phyloP scores from a whole-genome alignment of 2,329 filamentous ascomycete genomes.

The Madurella fahalii region DNA sequence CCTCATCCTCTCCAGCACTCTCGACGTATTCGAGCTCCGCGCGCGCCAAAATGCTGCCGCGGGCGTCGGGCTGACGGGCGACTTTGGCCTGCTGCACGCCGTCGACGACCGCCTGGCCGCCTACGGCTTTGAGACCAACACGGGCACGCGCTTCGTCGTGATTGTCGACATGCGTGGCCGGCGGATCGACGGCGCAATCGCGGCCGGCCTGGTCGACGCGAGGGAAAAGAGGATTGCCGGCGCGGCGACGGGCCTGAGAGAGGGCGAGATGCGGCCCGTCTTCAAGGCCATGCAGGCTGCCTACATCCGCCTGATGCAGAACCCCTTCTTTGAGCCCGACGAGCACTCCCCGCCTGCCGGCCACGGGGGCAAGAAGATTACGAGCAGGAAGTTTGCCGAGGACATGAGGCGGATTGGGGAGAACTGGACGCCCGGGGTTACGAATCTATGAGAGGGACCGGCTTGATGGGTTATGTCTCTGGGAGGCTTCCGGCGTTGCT shows the following conservation, averaged over 20 bases:
- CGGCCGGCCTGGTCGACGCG: constrained; percentile 14
- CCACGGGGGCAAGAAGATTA: constrained; percentile 64
- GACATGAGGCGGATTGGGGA: constrained; percentile 86
- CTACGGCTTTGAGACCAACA: constrained; percentile 97
- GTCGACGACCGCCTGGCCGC: constrained; percentile 89
- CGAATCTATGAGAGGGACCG: constrained; percentile 45
- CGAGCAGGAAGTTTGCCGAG: constrained; percentile 71
- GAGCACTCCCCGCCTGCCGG: constrained; percentile 63
- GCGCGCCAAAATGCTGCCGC: constrained; percentile 61
- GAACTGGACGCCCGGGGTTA: constrained; percentile 72
- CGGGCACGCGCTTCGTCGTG: constrained; percentile 83
- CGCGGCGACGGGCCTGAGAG: constrained; percentile 60
- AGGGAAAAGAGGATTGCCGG: constrained; percentile 32
- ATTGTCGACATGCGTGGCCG: constrained; percentile 87
- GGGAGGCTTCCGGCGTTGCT: too few species aligned
- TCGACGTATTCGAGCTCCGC: constrained; percentile 90
- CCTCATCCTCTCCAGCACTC: constrained; percentile 82
- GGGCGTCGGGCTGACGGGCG: constrained; percentile 61
- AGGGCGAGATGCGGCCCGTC: constrained; percentile 84
- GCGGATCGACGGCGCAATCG: constrained; percentile 36
- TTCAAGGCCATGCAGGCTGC: constrained; percentile 91
- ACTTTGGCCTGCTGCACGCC: constrained; percentile 87
- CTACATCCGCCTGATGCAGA: constrained; percentile 83
- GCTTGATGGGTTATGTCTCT: not conserved
- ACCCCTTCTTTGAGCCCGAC: constrained; percentile 91